Conservation (phyloP, 768 basidiomycete genomes). For the Xerocomus brunneocitrinus region DNA sequence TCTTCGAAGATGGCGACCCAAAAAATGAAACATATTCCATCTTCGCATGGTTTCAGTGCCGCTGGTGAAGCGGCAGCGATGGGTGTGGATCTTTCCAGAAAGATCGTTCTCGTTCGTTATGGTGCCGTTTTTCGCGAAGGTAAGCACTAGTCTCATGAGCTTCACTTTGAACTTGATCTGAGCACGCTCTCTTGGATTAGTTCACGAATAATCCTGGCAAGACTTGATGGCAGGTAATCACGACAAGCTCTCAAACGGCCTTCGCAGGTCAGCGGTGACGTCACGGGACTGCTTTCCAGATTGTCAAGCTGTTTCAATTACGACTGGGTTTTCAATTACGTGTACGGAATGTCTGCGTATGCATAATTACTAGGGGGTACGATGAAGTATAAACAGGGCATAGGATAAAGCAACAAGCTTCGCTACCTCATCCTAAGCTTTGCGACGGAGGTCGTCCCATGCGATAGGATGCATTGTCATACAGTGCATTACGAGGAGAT, state of each 20-base stretch:
- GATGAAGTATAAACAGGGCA: constrained; percentile 8
- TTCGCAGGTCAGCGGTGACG: not conserved
- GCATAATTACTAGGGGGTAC: constrained; percentile 15
- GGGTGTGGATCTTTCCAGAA: too few species aligned
- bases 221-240: not conserved
- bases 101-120: too few species aligned
- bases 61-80: too few species aligned
- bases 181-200: not conserved
- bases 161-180: constrained; percentile 1
- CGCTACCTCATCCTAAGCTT: constrained; percentile 1
- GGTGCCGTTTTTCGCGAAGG: constrained; percentile 22
- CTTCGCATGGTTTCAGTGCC: too few species aligned
- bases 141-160: constrained; percentile 23
- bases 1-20: too few species aligned
- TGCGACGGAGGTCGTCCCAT: constrained; percentile 41
- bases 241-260: not conserved
- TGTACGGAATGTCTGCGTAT: not conserved
- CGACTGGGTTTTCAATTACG: constrained; percentile 2
- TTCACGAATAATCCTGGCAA: not conserved
- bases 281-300: not conserved
- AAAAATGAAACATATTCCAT: too few species aligned
- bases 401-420: constrained; percentile 3
- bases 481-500: constrained; percentile 47
- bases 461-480: constrained; percentile 43
- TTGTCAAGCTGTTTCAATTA: not conserved